phyloP scores from a whole-genome alignment of 768 basidiomycete genomes.

The Psilocybe subaeruginosa region DNA sequence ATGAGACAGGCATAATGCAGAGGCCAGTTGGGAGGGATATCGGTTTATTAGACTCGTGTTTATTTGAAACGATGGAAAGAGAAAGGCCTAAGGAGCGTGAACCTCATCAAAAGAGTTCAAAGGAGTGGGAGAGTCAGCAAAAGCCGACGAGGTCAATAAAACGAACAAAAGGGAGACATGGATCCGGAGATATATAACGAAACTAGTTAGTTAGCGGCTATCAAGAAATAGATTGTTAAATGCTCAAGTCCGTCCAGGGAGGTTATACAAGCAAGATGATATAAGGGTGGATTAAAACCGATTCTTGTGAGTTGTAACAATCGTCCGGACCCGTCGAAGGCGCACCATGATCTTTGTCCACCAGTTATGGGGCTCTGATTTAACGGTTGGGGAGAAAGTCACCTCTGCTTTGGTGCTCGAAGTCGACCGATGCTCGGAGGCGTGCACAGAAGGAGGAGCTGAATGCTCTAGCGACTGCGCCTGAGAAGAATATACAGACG shows the following conservation, averaged over 20 bases:
- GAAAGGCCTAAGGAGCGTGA: too few species aligned
- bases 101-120: too few species aligned
- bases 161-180: background rate
- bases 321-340: constrained; percentile 28
- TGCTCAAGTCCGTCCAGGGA: background rate
- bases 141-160: background rate
- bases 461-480: constrained; percentile 31
- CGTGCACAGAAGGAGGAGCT: constrained; percentile 27
- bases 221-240: background rate
- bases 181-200: background rate
- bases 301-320: constrained; percentile 25
- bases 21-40: background rate
- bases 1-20: background rate
- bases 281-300: constrained; percentile 3
- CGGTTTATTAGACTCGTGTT: background rate
- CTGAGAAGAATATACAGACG: constrained; percentile 41
- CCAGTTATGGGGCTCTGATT: constrained; percentile 29
- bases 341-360: constrained; percentile 32
- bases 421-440: constrained; percentile 25
- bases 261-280: background rate
- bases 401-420: constrained; percentile 28
- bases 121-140: too few species aligned
- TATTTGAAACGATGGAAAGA: too few species aligned
- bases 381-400: constrained; percentile 5
- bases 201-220: background rate